Conservation (phyloP, 176 grass and related monocot species). For the Poa annua region DNA sequence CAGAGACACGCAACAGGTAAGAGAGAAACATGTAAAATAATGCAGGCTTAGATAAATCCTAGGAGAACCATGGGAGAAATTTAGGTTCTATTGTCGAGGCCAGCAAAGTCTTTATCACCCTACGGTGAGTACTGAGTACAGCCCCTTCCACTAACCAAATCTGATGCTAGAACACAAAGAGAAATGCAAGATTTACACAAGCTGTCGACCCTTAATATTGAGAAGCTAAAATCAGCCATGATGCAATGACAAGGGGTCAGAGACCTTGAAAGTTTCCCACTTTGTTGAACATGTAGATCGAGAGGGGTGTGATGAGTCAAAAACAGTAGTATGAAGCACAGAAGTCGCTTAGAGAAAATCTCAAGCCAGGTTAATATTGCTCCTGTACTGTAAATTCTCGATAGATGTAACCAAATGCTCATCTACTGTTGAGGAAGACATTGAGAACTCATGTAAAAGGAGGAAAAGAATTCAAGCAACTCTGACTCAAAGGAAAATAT, state of each 20-base stretch:
- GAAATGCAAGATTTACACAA: slow-evolving; percentile 6
- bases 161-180: slow-evolving; percentile 30
- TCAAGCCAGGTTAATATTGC: slow-evolving; percentile 7
- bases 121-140: slow-evolving; percentile 14
- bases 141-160: slow-evolving; percentile 6
- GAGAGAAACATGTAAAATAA: slow-evolving; percentile 41
- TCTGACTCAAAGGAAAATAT: not conserved
- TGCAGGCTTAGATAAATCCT: slow-evolving; percentile 32
- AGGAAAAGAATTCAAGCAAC: slow-evolving; percentile 34
- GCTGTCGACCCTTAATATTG: not conserved
- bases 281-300: not conserved
- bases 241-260: not conserved
- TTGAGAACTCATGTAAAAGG: not conserved
- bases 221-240: slow-evolving; percentile 12
- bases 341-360: slow-evolving; percentile 16
- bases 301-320: slow-evolving; percentile 5
- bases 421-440: not conserved
- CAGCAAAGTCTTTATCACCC: slow-evolving; percentile 19
- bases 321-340: slow-evolving; percentile 13
- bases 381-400: slow-evolving; percentile 31
- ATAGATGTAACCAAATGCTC: slow-evolving; percentile 16
- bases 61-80: slow-evolving; percentile 25
- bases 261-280: slow-evolving; percentile 6
- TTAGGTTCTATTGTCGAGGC: slow-evolving; percentile 29
- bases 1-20: slow-evolving; percentile 45